phyloP scores from a whole-genome alignment of 2,329 filamentous ascomycete species.

The Penicillium glabrum region DNA sequence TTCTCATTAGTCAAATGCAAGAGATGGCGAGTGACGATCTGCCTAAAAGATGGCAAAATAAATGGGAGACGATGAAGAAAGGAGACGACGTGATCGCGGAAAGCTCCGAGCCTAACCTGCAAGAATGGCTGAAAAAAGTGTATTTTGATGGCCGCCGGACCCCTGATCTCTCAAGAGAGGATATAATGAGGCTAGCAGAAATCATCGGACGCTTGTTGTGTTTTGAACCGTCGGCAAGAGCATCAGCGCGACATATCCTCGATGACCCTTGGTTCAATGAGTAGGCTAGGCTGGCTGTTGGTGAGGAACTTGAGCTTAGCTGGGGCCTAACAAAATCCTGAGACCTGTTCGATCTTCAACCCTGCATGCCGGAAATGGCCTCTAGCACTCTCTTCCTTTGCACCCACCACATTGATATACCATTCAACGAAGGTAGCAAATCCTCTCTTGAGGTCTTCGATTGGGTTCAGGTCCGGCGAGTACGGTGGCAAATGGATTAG shows the following conservation, averaged over 20 bases:
- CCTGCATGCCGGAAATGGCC: too few species aligned
- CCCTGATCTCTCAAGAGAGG: slow-evolving; percentile 22
- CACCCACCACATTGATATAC: too few species aligned
- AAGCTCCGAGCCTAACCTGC: slow-evolving; percentile 22
- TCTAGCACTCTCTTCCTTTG: too few species aligned
- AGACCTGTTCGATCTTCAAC: too few species aligned
- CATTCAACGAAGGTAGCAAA: too few species aligned
- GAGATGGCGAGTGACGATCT: slow-evolving; percentile 35
- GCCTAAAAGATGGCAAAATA: slow-evolving; percentile 34
- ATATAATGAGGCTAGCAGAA: slow-evolving; percentile 23
- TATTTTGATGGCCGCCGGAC: slow-evolving; percentile 36
- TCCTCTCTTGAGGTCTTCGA: too few species aligned
- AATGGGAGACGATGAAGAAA: slow-evolving; percentile 28
- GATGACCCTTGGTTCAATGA: slow-evolving; percentile 27
- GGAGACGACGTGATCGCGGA: slow-evolving; percentile 4
- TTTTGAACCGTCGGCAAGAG: slow-evolving; percentile 28
- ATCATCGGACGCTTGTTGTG: slow-evolving; percentile 24
- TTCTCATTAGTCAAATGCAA: slow-evolving; percentile 38
- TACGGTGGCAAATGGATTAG: too few species aligned
- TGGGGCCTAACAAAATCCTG: too few species aligned
- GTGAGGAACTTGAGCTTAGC: too few species aligned
- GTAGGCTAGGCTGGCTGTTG: background rate
- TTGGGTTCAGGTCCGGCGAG: too few species aligned
- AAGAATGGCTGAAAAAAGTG: slow-evolving; percentile 40
- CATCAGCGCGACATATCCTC: slow-evolving; percentile 25